These are phyloP conservation scores for Jacaranda mimosifolia DNA, from an alignment of 257 asterid genomes.

Conservation along the genomic window DNA sequence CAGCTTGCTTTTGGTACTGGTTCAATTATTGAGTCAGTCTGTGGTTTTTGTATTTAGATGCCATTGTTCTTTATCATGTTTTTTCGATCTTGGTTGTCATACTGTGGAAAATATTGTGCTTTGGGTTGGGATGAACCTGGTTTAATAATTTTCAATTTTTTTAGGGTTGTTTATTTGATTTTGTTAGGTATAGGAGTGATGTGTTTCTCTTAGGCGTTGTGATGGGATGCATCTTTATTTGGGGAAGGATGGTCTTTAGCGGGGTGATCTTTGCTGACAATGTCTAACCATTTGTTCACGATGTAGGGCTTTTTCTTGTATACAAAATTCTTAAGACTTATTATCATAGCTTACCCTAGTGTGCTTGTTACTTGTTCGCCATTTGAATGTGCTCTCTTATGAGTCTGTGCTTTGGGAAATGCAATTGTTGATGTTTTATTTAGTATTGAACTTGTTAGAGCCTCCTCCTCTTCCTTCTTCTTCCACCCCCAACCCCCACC, in stretches of 20 bases:
- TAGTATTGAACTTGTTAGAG: not conserved
- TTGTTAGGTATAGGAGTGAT: not conserved
- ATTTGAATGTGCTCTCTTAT: not conserved
- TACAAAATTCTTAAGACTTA: not conserved
- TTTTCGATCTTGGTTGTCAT: not conserved
- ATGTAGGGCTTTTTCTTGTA: not conserved
- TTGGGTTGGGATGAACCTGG: not conserved
- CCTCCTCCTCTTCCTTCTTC: not conserved
- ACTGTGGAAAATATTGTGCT: not conserved
- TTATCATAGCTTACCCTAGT: not conserved
- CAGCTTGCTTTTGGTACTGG: constrained; percentile 6
- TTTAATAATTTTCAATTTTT: not conserved
- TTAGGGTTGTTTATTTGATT: not conserved
- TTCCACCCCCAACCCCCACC: not conserved
- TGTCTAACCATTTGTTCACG: not conserved
- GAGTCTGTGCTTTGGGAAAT: not conserved
- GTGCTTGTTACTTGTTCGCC: not conserved
- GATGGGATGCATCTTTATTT: not conserved
- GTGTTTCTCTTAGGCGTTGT: not conserved
- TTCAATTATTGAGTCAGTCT: constrained; percentile 1
- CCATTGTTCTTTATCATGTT: not conserved
- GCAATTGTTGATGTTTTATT: constrained; percentile 17
- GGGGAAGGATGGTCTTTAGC: not conserved
- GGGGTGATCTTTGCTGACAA: not conserved
- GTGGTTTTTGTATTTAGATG: not conserved